Conservation (phyloP, 441 rosid genomes). For the Eutrema salsugineum region DNA sequence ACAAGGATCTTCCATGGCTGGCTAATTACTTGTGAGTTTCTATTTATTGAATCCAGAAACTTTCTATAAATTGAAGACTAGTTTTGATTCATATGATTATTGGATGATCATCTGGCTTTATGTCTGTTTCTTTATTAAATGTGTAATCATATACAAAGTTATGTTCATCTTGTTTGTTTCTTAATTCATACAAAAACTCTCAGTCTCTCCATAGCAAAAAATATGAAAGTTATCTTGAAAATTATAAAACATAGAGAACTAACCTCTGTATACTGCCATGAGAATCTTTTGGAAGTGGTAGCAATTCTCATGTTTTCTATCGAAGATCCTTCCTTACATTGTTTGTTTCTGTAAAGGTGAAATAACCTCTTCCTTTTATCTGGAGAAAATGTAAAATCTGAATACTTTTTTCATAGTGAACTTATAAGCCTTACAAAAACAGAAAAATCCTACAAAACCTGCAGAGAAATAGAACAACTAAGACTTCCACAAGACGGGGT, state of each 20-base stretch:
- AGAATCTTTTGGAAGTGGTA: not conserved
- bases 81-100: slow-evolving; percentile 12
- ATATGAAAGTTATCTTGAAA: not conserved
- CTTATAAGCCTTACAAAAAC: not conserved
- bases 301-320: not conserved
- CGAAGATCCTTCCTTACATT: not conserved
- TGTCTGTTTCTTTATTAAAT: not conserved
- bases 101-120: not conserved
- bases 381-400: not conserved
- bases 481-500: not conserved
- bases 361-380: not conserved
- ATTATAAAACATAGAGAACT: not conserved
- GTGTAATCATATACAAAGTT: slow-evolving; percentile 8
- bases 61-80: slow-evolving; percentile 10
- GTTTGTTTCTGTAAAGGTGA: not conserved
- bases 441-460: slow-evolving; percentile 1
- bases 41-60: not conserved
- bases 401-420: not conserved
- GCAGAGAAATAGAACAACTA: not conserved
- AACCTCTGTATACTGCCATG: not conserved
- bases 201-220: not conserved
- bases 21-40: slow-evolving; percentile 66
- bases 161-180: not conserved
- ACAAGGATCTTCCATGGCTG: slow-evolving; percentile 81
- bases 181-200: not conserved